phyloP scores from a whole-genome alignment of 176 grass and related monocot species.

The Phoenix dactylifera region DNA sequence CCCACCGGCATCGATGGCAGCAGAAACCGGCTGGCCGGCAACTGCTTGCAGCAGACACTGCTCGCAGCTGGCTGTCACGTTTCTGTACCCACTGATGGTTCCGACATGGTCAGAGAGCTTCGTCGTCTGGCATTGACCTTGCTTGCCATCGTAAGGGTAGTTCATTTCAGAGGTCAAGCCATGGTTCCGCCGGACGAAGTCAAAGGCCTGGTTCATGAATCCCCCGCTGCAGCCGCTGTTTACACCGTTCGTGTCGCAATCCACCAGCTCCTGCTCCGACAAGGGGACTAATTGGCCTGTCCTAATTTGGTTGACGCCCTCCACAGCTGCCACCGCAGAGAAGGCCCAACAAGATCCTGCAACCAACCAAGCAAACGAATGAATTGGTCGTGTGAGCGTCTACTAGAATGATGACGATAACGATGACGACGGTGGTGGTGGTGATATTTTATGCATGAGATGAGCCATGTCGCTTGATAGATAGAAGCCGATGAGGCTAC shows the following conservation, averaged over 20 bases:
- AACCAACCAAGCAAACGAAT: slow-evolving; percentile 5
- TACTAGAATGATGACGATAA: too few species aligned
- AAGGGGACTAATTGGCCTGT: slow-evolving; percentile 16
- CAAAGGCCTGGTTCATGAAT: slow-evolving; percentile 27
- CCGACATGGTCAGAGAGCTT: slow-evolving; percentile 17
- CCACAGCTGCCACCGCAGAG: slow-evolving; percentile 28
- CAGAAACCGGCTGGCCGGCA: slow-evolving; percentile 25
- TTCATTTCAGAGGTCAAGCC: slow-evolving; percentile 21
- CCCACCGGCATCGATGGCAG: slow-evolving; percentile 31
- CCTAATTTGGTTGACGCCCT: slow-evolving; percentile 31
- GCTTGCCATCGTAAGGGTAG: slow-evolving; percentile 20
- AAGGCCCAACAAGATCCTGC: slow-evolving; percentile 41
- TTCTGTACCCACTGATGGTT: slow-evolving; percentile 24
- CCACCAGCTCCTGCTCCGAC: slow-evolving; percentile 35
- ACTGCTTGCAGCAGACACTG: slow-evolving; percentile 19
- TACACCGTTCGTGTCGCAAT: slow-evolving; percentile 14
- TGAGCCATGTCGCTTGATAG: too few species aligned
- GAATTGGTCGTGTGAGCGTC: too few species aligned
- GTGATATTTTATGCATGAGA: too few species aligned
- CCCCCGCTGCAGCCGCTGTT: slow-evolving; percentile 27
- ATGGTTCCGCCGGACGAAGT: slow-evolving; percentile 23
- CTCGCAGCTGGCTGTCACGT: slow-evolving; percentile 24
- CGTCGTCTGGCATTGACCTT: slow-evolving; percentile 3
- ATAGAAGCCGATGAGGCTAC: too few species aligned
- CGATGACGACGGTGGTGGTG: too few species aligned